Conservation (phyloP, 148 eudicot species). For the Vaccinium vitisidaea region DNA sequence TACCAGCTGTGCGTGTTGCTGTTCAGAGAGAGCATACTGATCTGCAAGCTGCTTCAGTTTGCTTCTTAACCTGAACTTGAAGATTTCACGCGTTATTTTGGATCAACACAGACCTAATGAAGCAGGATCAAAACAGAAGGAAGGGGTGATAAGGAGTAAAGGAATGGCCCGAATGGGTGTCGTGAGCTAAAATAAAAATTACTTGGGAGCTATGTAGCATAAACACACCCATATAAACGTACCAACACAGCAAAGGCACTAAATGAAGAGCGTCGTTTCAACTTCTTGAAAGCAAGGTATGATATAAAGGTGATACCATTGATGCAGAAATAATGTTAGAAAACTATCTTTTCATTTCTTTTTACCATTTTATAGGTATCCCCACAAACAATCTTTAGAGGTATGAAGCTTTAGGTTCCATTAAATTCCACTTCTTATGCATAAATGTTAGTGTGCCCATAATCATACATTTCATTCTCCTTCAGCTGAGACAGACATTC, state of each 20-base stretch:
- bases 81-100: constrained; percentile 10
- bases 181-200: not conserved
- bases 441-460: constrained; percentile 13
- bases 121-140: constrained; percentile 1
- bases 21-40: constrained; percentile 79
- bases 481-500: constrained; percentile 81
- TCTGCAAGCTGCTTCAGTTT: constrained; percentile 91
- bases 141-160: not conserved
- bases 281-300: not conserved
- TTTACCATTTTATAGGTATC: not conserved
- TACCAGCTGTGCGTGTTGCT: constrained; percentile 82
- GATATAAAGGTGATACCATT: constrained; percentile 1
- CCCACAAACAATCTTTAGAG: not conserved
- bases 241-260: not conserved
- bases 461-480: constrained; percentile 90
- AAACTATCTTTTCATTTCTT: not conserved
- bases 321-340: not conserved
- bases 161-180: not conserved
- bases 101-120: constrained; percentile 4
- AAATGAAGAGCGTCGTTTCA: not conserved
- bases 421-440: not conserved
- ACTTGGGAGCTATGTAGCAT: not conserved
- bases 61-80: constrained; percentile 64
- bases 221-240: not conserved
- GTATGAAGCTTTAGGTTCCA: not conserved